A percentile compares a stretch with the other conserved stretches of the same genome.
Evolutionary conservation across 371 early-diverging fungal species (phyloP).

Genomic region (Rhizopus stolonifer): DNA sequence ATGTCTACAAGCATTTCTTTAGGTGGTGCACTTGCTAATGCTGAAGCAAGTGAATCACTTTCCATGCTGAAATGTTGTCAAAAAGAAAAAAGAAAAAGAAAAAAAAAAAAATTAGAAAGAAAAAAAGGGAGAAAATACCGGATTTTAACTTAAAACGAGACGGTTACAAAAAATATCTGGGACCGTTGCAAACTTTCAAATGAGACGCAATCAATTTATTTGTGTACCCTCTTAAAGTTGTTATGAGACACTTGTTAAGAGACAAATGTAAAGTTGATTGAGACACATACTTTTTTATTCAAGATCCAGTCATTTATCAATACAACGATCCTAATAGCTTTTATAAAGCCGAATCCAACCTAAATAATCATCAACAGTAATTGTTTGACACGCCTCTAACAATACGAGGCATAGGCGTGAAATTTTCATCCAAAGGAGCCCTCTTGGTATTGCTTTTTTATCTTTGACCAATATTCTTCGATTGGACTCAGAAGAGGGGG

Average conservation of each 20-base stretch:
- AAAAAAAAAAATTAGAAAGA: conserved; percentile 1
- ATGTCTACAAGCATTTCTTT: conserved; percentile 6
- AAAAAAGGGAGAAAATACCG: no score
- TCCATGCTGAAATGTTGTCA: not conserved
- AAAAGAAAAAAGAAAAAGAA: not conserved
- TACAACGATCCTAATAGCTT: not conserved
- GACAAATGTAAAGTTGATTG: no score
- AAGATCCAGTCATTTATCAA: no score
- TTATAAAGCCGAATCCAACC: conserved; percentile 6
- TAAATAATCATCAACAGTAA: conserved; percentile 6
- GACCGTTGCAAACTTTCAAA: no score
- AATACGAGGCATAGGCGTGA: not conserved
- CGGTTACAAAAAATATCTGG: no score
- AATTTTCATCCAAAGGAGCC: not conserved
- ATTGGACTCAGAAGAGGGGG: no score
- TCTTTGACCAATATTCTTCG: not conserved
- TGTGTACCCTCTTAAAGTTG: no score
- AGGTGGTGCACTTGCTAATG: not conserved
- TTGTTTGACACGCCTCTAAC: conserved; percentile 1
- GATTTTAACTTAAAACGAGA: no score
- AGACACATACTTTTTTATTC: no score
- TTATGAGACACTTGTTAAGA: no score
- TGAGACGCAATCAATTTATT: no score
- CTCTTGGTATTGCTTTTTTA: conserved; percentile 5
- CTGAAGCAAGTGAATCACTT: not conserved